Percentiles rank a stretch among this genome's conserved stretches.
phyloP scores from a whole-genome alignment of 768 basidiomycete species.

The Candolleomyces efflorescens region DNA sequence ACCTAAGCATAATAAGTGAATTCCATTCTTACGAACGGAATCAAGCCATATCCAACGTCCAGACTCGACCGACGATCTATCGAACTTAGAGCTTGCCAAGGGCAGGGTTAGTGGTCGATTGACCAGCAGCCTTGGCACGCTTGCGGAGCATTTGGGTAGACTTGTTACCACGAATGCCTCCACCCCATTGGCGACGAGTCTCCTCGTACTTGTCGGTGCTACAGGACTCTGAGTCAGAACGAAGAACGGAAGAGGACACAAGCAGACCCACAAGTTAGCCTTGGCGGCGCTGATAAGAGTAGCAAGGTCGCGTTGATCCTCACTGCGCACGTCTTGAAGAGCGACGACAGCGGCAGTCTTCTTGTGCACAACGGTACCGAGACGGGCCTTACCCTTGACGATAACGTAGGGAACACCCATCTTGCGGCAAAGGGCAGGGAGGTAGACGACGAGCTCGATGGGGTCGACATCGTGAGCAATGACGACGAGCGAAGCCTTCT shows the following conservation, averaged over 20 bases:
- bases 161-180: conserved; percentile 93
- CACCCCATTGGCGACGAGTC: conserved; percentile 89
- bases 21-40: no score
- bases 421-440: conserved; percentile 97
- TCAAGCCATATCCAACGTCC: no score
- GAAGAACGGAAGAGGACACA: background rate
- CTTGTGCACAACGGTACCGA: conserved; percentile 97
- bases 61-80: no score
- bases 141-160: conserved; percentile 90
- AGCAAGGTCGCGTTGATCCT: conserved; percentile 90
- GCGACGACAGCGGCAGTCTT: conserved; percentile 93
- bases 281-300: conserved; percentile 92
- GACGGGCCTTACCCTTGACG: conserved; percentile 96
- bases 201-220: conserved; percentile 94
- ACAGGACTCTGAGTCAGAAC: conserved; percentile 5
- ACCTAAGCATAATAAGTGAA: no score
- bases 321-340: conserved; percentile 90
- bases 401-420: conserved; percentile 99
- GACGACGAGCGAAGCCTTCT: conserved; percentile 94
- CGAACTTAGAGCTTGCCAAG: conserved; percentile 76
- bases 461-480: conserved; percentile 99
- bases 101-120: conserved; percentile 48
- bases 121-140: conserved; percentile 89
- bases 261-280: conserved; percentile 84
- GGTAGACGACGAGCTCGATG: conserved; percentile 97